These are phyloP conservation scores for Lasiodiplodia sp. DNA, from an alignment of 2,329 filamentous ascomycete genomes.

Conservation along the genomic window DNA sequence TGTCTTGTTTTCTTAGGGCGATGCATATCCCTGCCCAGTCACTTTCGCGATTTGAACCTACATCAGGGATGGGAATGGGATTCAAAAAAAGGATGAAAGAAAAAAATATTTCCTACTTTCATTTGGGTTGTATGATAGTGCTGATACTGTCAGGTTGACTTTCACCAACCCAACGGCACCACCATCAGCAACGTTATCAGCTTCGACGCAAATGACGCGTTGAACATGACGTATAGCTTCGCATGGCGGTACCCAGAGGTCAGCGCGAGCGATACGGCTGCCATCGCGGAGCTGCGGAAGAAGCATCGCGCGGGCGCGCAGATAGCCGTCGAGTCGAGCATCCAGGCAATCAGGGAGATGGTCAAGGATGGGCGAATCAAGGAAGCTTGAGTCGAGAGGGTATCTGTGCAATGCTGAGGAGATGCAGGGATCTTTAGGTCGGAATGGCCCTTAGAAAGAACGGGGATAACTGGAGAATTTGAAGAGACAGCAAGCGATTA, in stretches of 20 bases:
- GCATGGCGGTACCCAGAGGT: constrained; percentile 49
- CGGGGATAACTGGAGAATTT: background rate
- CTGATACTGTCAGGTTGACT: constrained; percentile 45
- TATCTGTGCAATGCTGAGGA: background rate
- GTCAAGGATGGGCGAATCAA: constrained; percentile 46
- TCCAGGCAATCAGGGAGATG: constrained; percentile 53
- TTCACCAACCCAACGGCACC: constrained; percentile 52
- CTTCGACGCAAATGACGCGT: constrained; percentile 42
- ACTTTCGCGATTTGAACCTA: no score
- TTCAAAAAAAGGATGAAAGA: no score
- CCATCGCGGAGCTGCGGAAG: constrained; percentile 40
- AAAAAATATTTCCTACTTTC: no score
- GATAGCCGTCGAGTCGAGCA: constrained; percentile 52
- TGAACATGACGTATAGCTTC: constrained; percentile 55
- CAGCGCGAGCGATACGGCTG: constrained; percentile 42
- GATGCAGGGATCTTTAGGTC: background rate
- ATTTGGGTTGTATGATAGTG: no score
- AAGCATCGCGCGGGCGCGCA: constrained; percentile 45
- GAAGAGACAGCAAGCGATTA: background rate
- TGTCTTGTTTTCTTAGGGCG: background rate
- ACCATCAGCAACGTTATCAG: constrained; percentile 55
- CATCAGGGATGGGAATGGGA: no score
- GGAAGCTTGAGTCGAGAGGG: background rate
- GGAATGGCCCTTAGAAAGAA: background rate
- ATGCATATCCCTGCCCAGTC: no score